phyloP scores from a whole-genome alignment of 73 alveolate genomes.

The Vitrella brassicaformis region DNA sequence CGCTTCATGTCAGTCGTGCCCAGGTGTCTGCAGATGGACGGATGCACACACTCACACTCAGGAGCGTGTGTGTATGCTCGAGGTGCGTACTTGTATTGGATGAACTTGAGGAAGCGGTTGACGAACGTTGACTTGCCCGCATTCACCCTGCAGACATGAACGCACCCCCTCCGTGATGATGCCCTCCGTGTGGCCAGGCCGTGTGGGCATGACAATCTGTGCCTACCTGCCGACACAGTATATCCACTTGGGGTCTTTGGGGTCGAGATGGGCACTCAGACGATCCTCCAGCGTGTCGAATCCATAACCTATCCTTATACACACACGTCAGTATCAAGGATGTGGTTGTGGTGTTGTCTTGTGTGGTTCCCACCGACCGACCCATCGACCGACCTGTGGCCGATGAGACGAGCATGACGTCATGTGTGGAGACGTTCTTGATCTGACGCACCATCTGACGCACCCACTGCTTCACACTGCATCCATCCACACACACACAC shows the following conservation, averaged over 20 bases:
- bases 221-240: conserved; percentile 29
- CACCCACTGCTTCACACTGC: conserved; percentile 29
- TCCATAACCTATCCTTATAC: conserved; percentile 8
- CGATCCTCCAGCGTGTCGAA: conserved; percentile 24
- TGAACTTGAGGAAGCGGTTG: conserved; percentile 6
- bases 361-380: too few species aligned
- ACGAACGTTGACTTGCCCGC: conserved; percentile 34
- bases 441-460: conserved; percentile 30
- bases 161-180: too few species aligned
- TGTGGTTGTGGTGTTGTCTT: too few species aligned
- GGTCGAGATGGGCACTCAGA: conserved; percentile 8
- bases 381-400: too few species aligned
- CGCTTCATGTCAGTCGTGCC: conserved; percentile 14
- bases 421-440: conserved; percentile 17
- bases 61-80: neutral
- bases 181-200: too few species aligned
- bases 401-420: conserved; percentile 1
- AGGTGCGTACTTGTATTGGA: conserved; percentile 13
- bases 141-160: too few species aligned
- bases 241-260: conserved; percentile 24
- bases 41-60: too few species aligned
- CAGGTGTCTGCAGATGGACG: conserved; percentile 8
- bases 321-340: too few species aligned
- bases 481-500: too few species aligned
- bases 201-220: too few species aligned